Conservation (phyloP, 176 grass and related monocot species). For the Rhynchospora tenuis region DNA sequence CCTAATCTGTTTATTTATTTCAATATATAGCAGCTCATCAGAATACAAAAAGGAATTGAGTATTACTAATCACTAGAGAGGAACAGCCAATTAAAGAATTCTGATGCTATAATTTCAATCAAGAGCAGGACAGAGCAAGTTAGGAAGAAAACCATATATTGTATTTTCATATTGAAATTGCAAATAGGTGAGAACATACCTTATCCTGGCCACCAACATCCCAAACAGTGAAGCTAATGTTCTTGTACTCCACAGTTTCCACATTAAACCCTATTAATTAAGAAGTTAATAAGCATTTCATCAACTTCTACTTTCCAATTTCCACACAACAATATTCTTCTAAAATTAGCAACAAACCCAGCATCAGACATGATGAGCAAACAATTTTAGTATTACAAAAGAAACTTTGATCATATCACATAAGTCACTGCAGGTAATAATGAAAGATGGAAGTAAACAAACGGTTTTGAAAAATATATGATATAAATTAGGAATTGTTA, state of each 20-base stretch:
- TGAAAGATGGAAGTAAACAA: not conserved
- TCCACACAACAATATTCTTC: not conserved
- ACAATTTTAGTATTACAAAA: not conserved
- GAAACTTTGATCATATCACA: not conserved
- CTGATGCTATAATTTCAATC: not conserved
- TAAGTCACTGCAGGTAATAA: not conserved
- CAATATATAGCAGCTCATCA: not conserved
- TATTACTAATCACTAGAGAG: not conserved
- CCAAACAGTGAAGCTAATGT: slow-evolving; percentile 39
- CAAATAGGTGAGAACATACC: slow-evolving; percentile 2
- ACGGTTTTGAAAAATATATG: not conserved
- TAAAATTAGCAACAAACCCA: not conserved
- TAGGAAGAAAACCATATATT: not conserved
- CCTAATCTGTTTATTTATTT: slow-evolving; percentile 22
- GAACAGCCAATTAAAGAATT: not conserved
- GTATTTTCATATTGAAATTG: not conserved
- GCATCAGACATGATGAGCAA: not conserved
- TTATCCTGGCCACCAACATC: slow-evolving; percentile 37
- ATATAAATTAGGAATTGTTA: not conserved
- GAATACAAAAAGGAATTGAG: not conserved
- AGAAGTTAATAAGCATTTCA: not conserved
- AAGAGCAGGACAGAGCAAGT: not conserved
- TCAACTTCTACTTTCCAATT: not conserved
- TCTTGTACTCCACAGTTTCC: slow-evolving; percentile 34
- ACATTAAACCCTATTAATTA: slow-evolving; percentile 22